Conservation (phyloP, 1,139 yeast species). For the Candida pseudoviswanathii region DNA sequence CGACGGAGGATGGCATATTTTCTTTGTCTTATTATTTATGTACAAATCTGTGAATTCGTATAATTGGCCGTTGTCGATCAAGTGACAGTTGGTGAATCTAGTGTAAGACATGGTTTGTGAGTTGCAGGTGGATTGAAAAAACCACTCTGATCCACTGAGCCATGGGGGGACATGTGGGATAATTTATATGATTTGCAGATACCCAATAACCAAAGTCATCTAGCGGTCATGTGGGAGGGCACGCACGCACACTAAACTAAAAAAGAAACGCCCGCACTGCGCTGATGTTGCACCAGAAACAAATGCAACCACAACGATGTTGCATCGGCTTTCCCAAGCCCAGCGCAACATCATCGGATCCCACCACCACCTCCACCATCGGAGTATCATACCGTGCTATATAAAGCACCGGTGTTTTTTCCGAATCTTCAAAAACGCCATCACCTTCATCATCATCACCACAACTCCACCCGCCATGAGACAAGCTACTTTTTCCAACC, state of each 20-base stretch:
- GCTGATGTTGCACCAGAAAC: neutral
- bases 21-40: constrained; percentile 47
- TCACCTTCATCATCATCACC: neutral
- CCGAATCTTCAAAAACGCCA: neutral
- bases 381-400: neutral
- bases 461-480: constrained; percentile 24
- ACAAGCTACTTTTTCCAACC: constrained; percentile 41
- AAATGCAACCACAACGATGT: constrained; percentile 4
- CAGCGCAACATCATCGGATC: too few relatives aligned
- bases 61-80: constrained; percentile 54
- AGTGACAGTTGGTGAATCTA: constrained; percentile 51
- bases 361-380: neutral
- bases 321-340: constrained; percentile 6
- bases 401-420: neutral
- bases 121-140: neutral
- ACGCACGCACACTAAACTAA: neutral
- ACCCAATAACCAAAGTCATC: too few relatives aligned
- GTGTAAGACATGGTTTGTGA: constrained; percentile 10
- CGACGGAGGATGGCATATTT: constrained; percentile 34
- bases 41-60: constrained; percentile 44
- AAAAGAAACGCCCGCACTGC: neutral
- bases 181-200: neutral
- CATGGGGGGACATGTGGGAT: neutral
- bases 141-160: neutral
- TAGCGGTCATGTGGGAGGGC: neutral